Base-by-base conservation (phyloP, 805 yeast species). In the Ascoidea rubescens region DNA sequence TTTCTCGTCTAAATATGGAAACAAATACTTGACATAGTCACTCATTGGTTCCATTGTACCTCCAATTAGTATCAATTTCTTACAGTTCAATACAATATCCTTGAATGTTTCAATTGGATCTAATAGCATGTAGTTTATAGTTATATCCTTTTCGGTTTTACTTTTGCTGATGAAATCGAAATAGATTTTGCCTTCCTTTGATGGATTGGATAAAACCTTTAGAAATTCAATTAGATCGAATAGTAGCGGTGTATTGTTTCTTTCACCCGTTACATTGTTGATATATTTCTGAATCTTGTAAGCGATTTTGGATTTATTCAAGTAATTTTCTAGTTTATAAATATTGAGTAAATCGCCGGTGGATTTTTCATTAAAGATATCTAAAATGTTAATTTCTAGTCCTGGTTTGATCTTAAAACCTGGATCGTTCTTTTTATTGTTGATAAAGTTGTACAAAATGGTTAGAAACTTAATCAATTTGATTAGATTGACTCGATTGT, bases 1-100 rank as follows among this genome's bases (percentile, higher is more conserved):
- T 0, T 59, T 52, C 0, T 65, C 56, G 1, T 71, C 58, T 2
- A 84, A 52, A 47, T 77, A 73, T 0, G 95, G 95, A 50, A 87
- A 78, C 44, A 89, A 66, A 56, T 73, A 77, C n/a, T 78, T 69
- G 5, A 74, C 65, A 62, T 81, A 85, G 57, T 90, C 96, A n/a
- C 71, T 61, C 42, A 81, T 71, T 0, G 97, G 97, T 61, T 86
- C 91, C 96, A 89, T 87, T 0, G 98, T 90, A 12, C 98, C 98
- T 43, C 98, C 98, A 1, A 96, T 93, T 2, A 90, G 63, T 1
- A 91, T 70, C 0, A 90, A 84, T 63, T 90, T 82, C 56, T 73
- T 73, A 0, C 88, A 72, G 12, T 78, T 75, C 2, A 79, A 78
- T 0, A 87, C 78, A 2, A 91, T 71, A 1, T 80, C 82, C 51